These are phyloP conservation scores for Breviolum minutum DNA, from an alignment of 73 alveolate genomes.

Conservation along the genomic window DNA sequence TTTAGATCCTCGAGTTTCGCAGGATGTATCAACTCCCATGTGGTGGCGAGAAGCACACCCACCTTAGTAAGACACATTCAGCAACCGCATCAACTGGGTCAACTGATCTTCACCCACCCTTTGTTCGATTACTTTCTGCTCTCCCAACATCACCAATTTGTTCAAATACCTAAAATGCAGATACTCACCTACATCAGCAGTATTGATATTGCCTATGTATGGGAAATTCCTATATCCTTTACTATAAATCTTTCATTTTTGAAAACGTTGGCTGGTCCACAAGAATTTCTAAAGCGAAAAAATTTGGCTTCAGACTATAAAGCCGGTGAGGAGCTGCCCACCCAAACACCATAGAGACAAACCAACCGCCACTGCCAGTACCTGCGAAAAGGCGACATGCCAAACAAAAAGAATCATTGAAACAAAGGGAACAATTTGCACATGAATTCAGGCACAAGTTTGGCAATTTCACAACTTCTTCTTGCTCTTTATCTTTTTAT, in stretches of 20 bases:
- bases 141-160: neutral
- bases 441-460: neutral
- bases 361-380: conserved; percentile 88
- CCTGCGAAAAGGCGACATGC: conserved; percentile 3
- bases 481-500: neutral
- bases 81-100: no score
- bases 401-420: neutral
- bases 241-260: no score
- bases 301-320: neutral
- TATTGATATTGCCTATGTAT: neutral
- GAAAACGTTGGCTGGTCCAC: no score
- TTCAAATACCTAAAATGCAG: neutral
- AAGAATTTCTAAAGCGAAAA: neutral
- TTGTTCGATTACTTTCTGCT: no score
- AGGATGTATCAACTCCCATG: conserved; percentile 83
- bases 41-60: conserved; percentile 54
- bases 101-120: no score
- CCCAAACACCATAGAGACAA: conserved; percentile 76
- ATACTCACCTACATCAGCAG: neutral
- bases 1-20: conserved; percentile 28
- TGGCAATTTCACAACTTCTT: neutral
- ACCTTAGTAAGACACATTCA: neutral
- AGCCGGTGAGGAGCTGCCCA: conserved; percentile 73
- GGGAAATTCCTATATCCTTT: no score
- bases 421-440: neutral